Evolutionary conservation across 208 protist genomes (phyloP), one percentile per base, ranked within the genome.

Genomic region (Leishmania major): DNA sequence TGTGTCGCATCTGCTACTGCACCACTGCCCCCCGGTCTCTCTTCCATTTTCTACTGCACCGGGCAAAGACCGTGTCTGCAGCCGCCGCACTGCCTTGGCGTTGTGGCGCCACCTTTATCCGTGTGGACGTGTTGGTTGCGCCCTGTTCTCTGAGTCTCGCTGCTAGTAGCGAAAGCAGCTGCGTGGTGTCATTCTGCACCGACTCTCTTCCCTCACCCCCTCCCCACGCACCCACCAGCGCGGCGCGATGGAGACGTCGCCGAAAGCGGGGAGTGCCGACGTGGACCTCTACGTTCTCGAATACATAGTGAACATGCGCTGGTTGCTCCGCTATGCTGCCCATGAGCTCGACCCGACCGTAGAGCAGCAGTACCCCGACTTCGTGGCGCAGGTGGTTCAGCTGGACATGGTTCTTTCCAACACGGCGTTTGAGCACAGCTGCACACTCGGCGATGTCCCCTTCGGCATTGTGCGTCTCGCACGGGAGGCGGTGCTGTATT

Each of bases 251-350:
- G 47, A 62, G 59, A 55, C 77, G 8, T 85, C 81, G 11, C 28
- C 81, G 4, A 66, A 47, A 15, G 5, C 4, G 8, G 5, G 37
- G n/a, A 62, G 19, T 28, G 17, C 60, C 25, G 35, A 11, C 8
- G 76, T 86, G 53, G 83, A 86, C 40, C 75, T 76, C 0, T 92
- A 89, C 67, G 77, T 91, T 7, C 85, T 96, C 4, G 94, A 97
- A 70, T 94, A 95, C 76, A 57, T 91, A 0, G 88, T 89, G 28
- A 95, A 96, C 76, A 79, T 93, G 40, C 88, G 91, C 22, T 97
- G 94, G 94, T 40, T 93, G 40, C 84, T 92, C 8, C 80, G 84
- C 28, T 93, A 93, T 67, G 79, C 81, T 35, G 59, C 77, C 13
- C 77, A 89, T 22, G 81, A 87, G 25, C 81, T 94, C 15, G 86